phyloP scores from a whole-genome alignment of 2,329 filamentous ascomycete species.

The Ophiocordyceps camponoti-leonardi region DNA sequence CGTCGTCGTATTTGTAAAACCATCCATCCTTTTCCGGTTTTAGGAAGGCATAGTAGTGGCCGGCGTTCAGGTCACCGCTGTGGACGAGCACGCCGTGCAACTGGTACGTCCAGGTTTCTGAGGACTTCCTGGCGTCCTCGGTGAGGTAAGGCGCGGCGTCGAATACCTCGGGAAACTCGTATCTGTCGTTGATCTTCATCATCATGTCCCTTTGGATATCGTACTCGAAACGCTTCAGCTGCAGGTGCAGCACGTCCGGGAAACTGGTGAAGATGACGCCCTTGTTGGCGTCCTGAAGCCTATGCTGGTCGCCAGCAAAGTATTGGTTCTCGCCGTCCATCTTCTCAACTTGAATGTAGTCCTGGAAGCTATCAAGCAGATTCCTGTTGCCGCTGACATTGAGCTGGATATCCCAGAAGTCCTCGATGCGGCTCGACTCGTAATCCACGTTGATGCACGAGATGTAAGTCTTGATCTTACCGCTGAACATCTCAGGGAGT shows the following conservation, averaged over 20 bases:
- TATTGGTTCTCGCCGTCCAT: constrained; percentile 98
- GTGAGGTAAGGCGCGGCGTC: constrained; percentile 79
- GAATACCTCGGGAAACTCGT: constrained; percentile 73
- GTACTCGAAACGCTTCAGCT: constrained; percentile 96
- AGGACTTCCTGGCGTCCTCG: constrained; percentile 70
- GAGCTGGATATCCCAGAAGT: constrained; percentile 97
- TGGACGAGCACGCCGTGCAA: constrained; percentile 92
- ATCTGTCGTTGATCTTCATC: constrained; percentile 96
- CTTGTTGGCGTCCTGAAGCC: constrained; percentile 91
- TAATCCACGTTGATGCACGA: constrained; percentile 97
- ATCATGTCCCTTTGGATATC: constrained; percentile 91
- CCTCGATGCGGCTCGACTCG: constrained; percentile 86
- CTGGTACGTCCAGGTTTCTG: constrained; percentile 81
- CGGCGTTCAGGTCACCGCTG: constrained; percentile 89
- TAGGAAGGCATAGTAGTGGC: constrained; percentile 95
- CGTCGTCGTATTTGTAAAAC: constrained; percentile 96
- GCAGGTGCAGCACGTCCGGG: constrained; percentile 82
- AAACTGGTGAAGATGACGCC: constrained; percentile 95
- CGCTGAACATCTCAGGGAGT: constrained; percentile 79
- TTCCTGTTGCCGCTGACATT: constrained; percentile 92
- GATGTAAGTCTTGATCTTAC: constrained; percentile 97
- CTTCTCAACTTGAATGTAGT: constrained; percentile 93
- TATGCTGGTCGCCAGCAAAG: constrained; percentile 75
- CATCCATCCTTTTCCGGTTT: constrained; percentile 85
- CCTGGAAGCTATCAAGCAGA: constrained; percentile 82